phyloP scores from a whole-genome alignment of 2,329 filamentous ascomycete species.

The Sarocladium strictum region DNA sequence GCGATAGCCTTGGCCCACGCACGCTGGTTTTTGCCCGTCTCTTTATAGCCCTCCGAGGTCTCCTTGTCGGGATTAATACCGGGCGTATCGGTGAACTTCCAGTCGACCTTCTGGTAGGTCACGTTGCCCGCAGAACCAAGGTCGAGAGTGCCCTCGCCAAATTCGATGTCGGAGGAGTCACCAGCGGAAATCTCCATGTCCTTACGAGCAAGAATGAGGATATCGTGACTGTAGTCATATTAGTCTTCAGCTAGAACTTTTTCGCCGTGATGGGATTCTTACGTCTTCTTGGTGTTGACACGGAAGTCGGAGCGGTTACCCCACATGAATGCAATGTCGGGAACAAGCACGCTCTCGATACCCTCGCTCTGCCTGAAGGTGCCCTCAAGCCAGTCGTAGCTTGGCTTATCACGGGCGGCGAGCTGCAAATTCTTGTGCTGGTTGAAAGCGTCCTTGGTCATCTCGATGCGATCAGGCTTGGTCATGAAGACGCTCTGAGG shows the following conservation, averaged over 20 bases:
- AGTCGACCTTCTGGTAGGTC: slow-evolving; percentile 21
- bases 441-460: slow-evolving; percentile 15
- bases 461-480: slow-evolving; percentile 17
- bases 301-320: slow-evolving; percentile 20
- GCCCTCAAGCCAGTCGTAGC: slow-evolving; percentile 20
- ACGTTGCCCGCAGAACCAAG: slow-evolving; percentile 19
- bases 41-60: slow-evolving; percentile 9
- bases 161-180: slow-evolving; percentile 16
- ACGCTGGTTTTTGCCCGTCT: slow-evolving; percentile 20
- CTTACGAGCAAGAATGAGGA: slow-evolving; percentile 21
- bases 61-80: slow-evolving; percentile 15
- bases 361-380: slow-evolving; percentile 15
- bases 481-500: slow-evolving; percentile 20
- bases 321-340: slow-evolving; percentile 23
- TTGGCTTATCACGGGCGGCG: slow-evolving; percentile 20
- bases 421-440: slow-evolving; percentile 19
- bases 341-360: slow-evolving; percentile 19
- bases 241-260: slow-evolving; percentile 8
- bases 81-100: slow-evolving; percentile 21
- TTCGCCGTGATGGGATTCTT: slow-evolving; percentile 8
- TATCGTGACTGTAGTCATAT: slow-evolving; percentile 16
- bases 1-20: slow-evolving; percentile 21
- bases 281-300: slow-evolving; percentile 21
- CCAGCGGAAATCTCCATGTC: slow-evolving; percentile 19
- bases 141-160: slow-evolving; percentile 18